These are phyloP conservation scores for Microsporum canis DNA, from an alignment of 2,329 filamentous ascomycete genomes.

Conservation along the genomic window DNA sequence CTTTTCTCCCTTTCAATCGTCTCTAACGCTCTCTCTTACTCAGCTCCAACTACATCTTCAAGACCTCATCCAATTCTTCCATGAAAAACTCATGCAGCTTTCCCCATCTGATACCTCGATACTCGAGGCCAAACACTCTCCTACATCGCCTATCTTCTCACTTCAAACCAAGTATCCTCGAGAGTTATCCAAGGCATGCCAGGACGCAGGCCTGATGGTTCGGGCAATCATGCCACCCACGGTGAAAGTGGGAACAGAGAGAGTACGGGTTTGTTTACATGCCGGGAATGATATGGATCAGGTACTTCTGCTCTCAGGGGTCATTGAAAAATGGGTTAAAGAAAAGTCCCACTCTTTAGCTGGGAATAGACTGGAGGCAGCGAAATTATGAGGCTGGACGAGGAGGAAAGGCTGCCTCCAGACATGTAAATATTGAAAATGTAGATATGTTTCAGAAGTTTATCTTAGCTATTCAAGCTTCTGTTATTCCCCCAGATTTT, in stretches of 20 bases:
- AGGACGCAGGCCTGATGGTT: slow-evolving; percentile 48
- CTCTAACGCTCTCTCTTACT: slow-evolving; percentile 11
- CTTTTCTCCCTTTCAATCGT: not conserved
- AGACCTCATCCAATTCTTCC: slow-evolving; percentile 37
- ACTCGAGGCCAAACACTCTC: slow-evolving; percentile 32
- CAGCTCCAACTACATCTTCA: slow-evolving; percentile 39
- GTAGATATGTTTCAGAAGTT: not conserved
- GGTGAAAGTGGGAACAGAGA: slow-evolving; percentile 51
- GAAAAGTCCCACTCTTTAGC: not conserved
- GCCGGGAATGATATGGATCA: slow-evolving; percentile 51
- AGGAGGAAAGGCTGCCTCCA: not conserved
- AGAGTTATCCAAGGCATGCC: slow-evolving; percentile 49
- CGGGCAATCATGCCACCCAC: slow-evolving; percentile 58
- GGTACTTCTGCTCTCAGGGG: slow-evolving; percentile 41
- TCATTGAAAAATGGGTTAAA: slow-evolving; percentile 11
- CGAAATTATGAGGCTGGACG: not conserved
- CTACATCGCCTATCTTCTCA: slow-evolving; percentile 54
- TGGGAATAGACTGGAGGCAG: not conserved
- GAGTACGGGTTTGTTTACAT: slow-evolving; percentile 57
- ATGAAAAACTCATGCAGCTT: slow-evolving; percentile 34
- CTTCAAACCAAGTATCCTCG: slow-evolving; percentile 49
- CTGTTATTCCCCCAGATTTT: not conserved
- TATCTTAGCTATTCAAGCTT: not conserved
- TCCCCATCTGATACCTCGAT: slow-evolving; percentile 19
- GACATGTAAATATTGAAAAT: not conserved